A percentile compares a stretch with the other conserved stretches of the same genome.
Conservation (phyloP, 2,329 filamentous ascomycete species). For the Rugonectria rugulosa region DNA sequence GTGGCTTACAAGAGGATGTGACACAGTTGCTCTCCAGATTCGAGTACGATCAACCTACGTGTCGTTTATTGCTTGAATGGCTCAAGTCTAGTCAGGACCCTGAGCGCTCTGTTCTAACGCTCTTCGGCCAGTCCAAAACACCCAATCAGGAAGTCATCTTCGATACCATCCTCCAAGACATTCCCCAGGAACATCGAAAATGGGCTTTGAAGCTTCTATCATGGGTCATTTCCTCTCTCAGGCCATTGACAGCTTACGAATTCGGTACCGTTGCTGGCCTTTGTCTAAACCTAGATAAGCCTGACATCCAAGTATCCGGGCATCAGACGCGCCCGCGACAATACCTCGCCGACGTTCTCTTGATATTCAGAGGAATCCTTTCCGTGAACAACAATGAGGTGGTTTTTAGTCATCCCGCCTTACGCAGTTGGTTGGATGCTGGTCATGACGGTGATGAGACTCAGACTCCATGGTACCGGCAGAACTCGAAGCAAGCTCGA, state of each 20-base stretch:
- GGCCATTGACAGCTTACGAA: conserved; percentile 4
- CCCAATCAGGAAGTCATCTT: not conserved
- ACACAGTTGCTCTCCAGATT: not conserved
- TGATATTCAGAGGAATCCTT: not conserved
- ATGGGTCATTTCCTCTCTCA: not conserved
- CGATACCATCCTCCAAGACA: not conserved
- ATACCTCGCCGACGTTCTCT: not conserved
- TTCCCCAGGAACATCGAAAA: not conserved
- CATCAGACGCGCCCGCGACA: not conserved
- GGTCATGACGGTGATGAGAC: not conserved
- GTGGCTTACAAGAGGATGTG: not conserved
- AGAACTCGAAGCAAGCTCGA: not conserved
- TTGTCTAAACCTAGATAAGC: not conserved
- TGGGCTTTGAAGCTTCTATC: conserved; percentile 10
- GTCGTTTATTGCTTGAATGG: not conserved
- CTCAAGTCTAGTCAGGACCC: not conserved
- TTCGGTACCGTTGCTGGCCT: conserved; percentile 1
- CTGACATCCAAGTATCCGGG: too few relatives aligned
- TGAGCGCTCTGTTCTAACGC: not conserved
- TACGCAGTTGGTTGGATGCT: conserved; percentile 4
- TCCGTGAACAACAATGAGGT: not conserved
- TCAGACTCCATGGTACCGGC: conserved; percentile 2
- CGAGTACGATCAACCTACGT: not conserved
- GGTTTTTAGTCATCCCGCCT: conserved; percentile 1
- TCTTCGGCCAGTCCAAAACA: not conserved